Conservation (phyloP, 1,284 basidiomycete genomes). For the Cryptococcus floricola region DNA sequence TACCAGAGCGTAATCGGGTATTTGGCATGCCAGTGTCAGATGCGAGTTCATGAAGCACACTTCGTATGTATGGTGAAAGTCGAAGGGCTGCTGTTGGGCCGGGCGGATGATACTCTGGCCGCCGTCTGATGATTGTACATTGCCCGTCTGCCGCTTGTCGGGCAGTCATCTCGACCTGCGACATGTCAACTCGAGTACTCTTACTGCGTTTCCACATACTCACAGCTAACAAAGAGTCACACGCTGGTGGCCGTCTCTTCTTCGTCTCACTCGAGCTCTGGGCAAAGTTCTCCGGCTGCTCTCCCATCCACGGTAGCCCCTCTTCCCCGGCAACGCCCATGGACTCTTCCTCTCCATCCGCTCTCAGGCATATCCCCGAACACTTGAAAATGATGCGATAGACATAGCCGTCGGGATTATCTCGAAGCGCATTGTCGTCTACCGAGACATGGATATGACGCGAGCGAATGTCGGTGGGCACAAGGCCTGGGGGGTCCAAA, state of each 20-base stretch:
- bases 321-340: not conserved
- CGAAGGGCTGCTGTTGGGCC: not conserved
- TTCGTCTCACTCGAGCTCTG: not conserved
- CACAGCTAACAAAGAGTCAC: not conserved
- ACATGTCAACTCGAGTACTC: not conserved
- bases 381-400: not conserved
- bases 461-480: conserved; percentile 3
- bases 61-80: conserved; percentile 1
- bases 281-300: not conserved
- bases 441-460: not conserved
- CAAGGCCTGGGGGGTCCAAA: conserved; percentile 1
- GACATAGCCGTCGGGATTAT: conserved; percentile 1
- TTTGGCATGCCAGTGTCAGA: conserved; percentile 1
- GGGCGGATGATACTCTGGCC: not conserved
- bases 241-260: not conserved
- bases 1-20: not conserved
- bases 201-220: not conserved
- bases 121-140: not conserved
- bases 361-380: not conserved
- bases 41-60: conserved; percentile 1
- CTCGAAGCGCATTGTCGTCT: not conserved
- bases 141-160: conserved; percentile 1
- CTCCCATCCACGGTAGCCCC: not conserved
- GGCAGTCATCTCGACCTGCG: not conserved
- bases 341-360: not conserved